Percentiles rank a stretch among this genome's conserved stretches.
Conservation (phyloP, 1,139 yeast species). For the Nadsonia commutata region DNA sequence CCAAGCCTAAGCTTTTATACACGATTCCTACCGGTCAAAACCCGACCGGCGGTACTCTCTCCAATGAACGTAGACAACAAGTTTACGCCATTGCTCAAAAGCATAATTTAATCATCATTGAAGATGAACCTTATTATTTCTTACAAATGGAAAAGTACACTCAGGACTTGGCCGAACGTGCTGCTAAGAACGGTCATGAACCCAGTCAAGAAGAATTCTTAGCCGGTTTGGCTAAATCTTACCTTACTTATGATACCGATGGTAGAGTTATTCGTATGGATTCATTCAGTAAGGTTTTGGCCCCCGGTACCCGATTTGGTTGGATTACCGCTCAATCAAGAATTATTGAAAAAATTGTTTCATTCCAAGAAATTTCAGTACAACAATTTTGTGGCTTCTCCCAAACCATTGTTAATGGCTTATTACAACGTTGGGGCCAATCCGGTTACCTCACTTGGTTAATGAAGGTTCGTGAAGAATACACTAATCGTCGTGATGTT, state of each 20-base stretch:
- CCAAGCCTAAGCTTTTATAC: slow-evolving; percentile 69
- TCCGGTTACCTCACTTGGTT: slow-evolving; percentile 76
- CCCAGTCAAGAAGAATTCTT: slow-evolving; percentile 31
- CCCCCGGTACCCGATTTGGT: slow-evolving; percentile 85
- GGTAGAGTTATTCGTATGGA: slow-evolving; percentile 88
- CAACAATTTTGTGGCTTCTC: slow-evolving; percentile 79
- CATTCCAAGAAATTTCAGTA: slow-evolving; percentile 69
- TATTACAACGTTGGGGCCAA: slow-evolving; percentile 60
- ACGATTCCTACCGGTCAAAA: slow-evolving; percentile 89
- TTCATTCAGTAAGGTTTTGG: slow-evolving; percentile 81
- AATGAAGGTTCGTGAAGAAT: slow-evolving; percentile 67
- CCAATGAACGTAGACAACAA: slow-evolving; percentile 53
- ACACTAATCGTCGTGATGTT: slow-evolving; percentile 64
- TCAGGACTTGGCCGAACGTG: slow-evolving; percentile 15
- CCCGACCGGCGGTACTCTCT: slow-evolving; percentile 79
- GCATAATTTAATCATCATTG: slow-evolving; percentile 67
- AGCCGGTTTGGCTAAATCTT: slow-evolving; percentile 60
- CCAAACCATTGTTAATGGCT: slow-evolving; percentile 50
- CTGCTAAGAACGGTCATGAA: slow-evolving; percentile 15
- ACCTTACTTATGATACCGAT: slow-evolving; percentile 62
- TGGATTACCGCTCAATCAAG: slow-evolving; percentile 72
- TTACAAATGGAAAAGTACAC: slow-evolving; percentile 69
- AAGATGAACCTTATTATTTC: slow-evolving; percentile 92
- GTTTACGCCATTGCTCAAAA: slow-evolving; percentile 61
- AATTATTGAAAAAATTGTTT: slow-evolving; percentile 50